Conservation (phyloP, 1,284 basidiomycete species). For the Sanghuangporus weigelae region DNA sequence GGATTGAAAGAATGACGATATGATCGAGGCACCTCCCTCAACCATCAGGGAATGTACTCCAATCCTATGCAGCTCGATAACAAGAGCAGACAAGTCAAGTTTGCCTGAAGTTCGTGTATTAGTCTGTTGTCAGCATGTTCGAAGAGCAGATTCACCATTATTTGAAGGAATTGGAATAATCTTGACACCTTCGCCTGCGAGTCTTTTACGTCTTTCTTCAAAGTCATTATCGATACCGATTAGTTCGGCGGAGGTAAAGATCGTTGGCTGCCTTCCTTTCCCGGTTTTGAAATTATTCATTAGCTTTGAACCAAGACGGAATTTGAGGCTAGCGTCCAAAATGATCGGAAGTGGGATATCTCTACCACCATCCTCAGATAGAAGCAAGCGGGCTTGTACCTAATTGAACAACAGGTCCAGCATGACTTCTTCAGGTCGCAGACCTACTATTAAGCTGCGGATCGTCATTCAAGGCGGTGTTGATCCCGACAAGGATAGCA, state of each 20-base stretch:
- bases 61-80: conserved; percentile 19
- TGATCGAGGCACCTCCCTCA: conserved; percentile 87
- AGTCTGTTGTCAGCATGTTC: not conserved
- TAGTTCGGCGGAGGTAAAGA: conserved; percentile 41
- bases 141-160: conserved; percentile 25
- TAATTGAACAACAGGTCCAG: not conserved
- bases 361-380: conserved; percentile 33
- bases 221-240: conserved; percentile 27
- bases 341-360: conserved; percentile 77
- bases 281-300: conserved; percentile 59
- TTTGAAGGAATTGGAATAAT: conserved; percentile 38
- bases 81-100: conserved; percentile 7
- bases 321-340: conserved; percentile 72
- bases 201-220: conserved; percentile 35
- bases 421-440: not conserved
- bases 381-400: conserved; percentile 50
- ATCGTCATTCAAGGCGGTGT: conserved; percentile 88
- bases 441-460: conserved; percentile 86
- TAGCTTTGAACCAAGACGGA: conserved; percentile 68
- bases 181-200: conserved; percentile 51
- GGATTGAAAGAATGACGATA: conserved; percentile 66
- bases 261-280: conserved; percentile 68
- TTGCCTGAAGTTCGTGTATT: conserved; percentile 27
- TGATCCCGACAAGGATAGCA: conserved; percentile 87
- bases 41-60: conserved; percentile 84